These are phyloP conservation scores for Xylaria grammica DNA, from an alignment of 495 filamentous ascomycete species.

Conservation along the genomic window DNA sequence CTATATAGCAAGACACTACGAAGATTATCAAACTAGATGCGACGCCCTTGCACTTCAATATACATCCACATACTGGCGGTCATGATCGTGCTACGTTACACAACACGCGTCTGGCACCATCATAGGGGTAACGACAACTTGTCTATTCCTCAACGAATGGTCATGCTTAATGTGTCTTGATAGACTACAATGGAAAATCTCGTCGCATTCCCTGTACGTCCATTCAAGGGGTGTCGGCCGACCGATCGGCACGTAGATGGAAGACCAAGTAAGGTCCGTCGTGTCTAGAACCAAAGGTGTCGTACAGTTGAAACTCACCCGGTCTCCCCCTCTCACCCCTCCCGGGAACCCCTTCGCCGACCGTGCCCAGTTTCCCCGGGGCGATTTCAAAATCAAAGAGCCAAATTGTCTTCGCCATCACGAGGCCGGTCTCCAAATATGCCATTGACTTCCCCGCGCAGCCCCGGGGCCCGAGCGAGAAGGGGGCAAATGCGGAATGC, in stretches of 20 bases:
- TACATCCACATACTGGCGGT: too few relatives aligned
- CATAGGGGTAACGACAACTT: too few relatives aligned
- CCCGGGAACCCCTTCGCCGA: background rate
- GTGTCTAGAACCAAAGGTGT: constrained; percentile 22
- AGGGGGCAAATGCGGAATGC: constrained; percentile 44
- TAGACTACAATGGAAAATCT: too few relatives aligned
- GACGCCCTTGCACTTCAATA: too few relatives aligned
- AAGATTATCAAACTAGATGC: too few relatives aligned
- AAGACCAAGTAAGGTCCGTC: constrained; percentile 40
- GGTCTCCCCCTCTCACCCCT: background rate
- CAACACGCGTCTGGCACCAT: too few relatives aligned
- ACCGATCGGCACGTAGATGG: background rate
- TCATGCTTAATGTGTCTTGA: too few relatives aligned
- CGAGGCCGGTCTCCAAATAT: constrained; percentile 39
- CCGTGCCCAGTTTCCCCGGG: constrained; percentile 5
- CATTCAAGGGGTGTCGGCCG: too few relatives aligned
- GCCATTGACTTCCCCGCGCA: constrained; percentile 53
- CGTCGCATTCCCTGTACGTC: too few relatives aligned
- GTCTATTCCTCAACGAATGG: too few relatives aligned
- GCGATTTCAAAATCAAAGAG: constrained; percentile 34
- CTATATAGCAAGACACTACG: too few relatives aligned
- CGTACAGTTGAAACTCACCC: constrained; percentile 13
- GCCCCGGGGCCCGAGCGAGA: constrained; percentile 42
- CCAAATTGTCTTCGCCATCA: constrained; percentile 35
- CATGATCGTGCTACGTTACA: too few relatives aligned